phyloP scores from a whole-genome alignment of 108 stramenopile genomes.

The Nitzschia sp. region DNA sequence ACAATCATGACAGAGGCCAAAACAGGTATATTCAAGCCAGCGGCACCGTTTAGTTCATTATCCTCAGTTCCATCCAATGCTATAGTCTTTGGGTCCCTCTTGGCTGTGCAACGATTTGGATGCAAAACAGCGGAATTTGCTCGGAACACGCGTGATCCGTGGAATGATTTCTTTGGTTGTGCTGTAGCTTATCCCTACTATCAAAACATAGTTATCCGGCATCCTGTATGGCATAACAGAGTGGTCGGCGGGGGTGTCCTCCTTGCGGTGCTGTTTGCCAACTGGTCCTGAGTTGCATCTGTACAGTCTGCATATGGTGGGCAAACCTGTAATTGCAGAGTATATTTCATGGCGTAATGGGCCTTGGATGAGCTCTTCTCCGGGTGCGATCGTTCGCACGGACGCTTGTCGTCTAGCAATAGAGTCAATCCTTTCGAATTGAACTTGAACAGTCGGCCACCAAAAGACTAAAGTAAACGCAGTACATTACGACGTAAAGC shows the following conservation, averaged over 20 bases:
- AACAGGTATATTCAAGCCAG: conserved; percentile 41
- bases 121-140: conserved; percentile 39
- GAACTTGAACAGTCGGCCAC: too few relatives aligned
- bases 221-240: conserved; percentile 42
- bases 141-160: conserved; percentile 33
- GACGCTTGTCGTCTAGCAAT: too few relatives aligned
- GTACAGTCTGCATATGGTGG: too few relatives aligned
- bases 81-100: conserved; percentile 39
- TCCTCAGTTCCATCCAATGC: conserved; percentile 40
- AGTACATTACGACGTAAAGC: not conserved
- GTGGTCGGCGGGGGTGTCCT: conserved; percentile 38
- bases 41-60: conserved; percentile 33
- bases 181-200: conserved; percentile 45
- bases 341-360: too few relatives aligned
- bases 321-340: too few relatives aligned
- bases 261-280: conserved; percentile 34
- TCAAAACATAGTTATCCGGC: conserved; percentile 23
- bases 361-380: too few relatives aligned
- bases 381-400: too few relatives aligned
- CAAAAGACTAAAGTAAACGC: too few relatives aligned
- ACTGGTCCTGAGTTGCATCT: conserved; percentile 18
- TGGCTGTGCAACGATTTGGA: conserved; percentile 39
- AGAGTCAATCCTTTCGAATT: too few relatives aligned
- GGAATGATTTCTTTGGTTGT: conserved; percentile 47
- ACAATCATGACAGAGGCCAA: conserved; percentile 30